Percentiles rank a stretch among this genome's conserved stretches.
Conservation (phyloP, 345 rosid species). For the Microthlaspi erraticum region DNA sequence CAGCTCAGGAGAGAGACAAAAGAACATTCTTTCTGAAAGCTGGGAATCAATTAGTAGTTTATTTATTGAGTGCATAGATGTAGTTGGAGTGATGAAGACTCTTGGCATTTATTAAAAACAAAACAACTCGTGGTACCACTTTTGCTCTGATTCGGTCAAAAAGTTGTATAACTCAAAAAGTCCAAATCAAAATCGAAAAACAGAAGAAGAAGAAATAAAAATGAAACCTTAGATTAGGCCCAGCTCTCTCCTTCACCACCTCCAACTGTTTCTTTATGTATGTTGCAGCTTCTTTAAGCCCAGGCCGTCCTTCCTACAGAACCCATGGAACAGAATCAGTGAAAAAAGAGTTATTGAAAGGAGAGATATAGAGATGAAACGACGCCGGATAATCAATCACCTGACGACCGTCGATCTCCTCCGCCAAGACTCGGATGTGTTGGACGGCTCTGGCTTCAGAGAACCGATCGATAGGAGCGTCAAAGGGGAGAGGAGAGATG, state of each 20-base stretch:
- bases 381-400: slow-evolving; percentile 54
- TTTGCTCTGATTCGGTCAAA: slow-evolving; percentile 6
- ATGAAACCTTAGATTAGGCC: slow-evolving; percentile 66
- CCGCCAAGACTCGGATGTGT: slow-evolving; percentile 75
- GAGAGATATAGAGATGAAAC: slow-evolving; percentile 3
- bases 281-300: slow-evolving; percentile 78
- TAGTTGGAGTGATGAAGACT: slow-evolving; percentile 18
- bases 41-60: slow-evolving; percentile 15
- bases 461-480: slow-evolving; percentile 92
- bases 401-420: slow-evolving; percentile 87
- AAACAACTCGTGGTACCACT: slow-evolving; percentile 10
- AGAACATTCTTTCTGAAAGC: slow-evolving; percentile 18
- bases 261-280: slow-evolving; percentile 80
- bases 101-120: slow-evolving; percentile 26
- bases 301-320: slow-evolving; percentile 86
- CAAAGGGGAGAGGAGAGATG: slow-evolving; percentile 64
- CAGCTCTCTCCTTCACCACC: slow-evolving; percentile 75
- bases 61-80: not conserved
- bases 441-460: slow-evolving; percentile 91
- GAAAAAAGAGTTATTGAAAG: not conserved
- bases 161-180: not conserved
- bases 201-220: too few relatives aligned
- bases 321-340: slow-evolving; percentile 8
- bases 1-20: not conserved
- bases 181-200: not conserved